Evolutionary conservation across 331 rosid genomes (phyloP).

Genomic region (Arachis monticola): DNA sequence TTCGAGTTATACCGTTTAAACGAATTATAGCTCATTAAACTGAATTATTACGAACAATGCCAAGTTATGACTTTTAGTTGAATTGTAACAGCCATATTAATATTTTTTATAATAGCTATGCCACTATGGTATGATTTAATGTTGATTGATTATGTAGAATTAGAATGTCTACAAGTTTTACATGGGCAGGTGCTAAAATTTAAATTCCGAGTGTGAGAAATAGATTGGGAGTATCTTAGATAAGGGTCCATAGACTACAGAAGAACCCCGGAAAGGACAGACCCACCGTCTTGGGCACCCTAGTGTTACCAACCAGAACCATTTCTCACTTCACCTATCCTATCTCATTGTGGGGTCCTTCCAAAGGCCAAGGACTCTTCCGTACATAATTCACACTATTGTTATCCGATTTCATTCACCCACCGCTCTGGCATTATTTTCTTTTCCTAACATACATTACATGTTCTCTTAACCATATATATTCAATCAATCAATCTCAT

Average conservation of each 20-base stretch:
- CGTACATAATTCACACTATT: constrained; percentile 45
- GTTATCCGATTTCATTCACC: background rate
- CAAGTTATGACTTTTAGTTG: too few species aligned
- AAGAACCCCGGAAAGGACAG: constrained; percentile 19
- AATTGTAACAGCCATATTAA: too few species aligned
- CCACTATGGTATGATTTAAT: too few species aligned
- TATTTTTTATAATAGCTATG: too few species aligned
- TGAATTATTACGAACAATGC: too few species aligned
- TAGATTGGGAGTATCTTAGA: background rate
- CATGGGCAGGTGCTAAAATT: constrained; percentile 13
- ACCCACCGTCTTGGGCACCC: constrained; percentile 49
- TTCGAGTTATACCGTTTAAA: too few species aligned
- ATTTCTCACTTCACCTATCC: too few species aligned
- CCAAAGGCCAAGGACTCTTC: constrained; percentile 47
- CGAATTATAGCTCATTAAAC: too few species aligned
- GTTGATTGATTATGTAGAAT: too few species aligned
- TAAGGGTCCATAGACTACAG: constrained; percentile 35
- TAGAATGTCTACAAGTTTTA: too few species aligned
- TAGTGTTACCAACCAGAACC: constrained; percentile 46
- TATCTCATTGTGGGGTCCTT: constrained; percentile 41
- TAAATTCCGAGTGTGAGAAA: constrained; percentile 16
- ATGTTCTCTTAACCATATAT: too few species aligned
- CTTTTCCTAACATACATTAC: background rate
- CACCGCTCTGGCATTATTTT: background rate
- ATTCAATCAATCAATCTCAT: too few species aligned